A percentile compares a stretch with the other conserved stretches of the same genome.
Conservation (phyloP, 139 green algal genomes). For the Coelastrella sp. region DNA sequence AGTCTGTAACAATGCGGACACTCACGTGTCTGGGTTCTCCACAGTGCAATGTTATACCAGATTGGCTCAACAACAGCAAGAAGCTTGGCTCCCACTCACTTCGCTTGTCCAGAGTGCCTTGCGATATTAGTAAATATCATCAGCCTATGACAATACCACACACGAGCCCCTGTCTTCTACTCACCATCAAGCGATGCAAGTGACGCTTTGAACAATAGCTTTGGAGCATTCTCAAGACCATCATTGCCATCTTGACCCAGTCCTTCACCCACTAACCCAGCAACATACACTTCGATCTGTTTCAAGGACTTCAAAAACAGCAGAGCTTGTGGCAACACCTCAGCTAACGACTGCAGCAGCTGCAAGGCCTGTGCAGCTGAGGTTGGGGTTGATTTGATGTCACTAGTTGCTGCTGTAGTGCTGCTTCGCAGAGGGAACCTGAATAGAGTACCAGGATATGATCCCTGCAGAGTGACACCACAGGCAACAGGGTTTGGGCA, state of each 20-base stretch:
- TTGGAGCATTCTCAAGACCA: neutral
- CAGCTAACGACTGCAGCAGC: constrained; percentile 32
- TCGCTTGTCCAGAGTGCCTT: too few relatives aligned
- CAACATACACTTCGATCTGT: constrained; percentile 61
- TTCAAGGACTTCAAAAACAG: constrained; percentile 84
- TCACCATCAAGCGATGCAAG: constrained; percentile 23
- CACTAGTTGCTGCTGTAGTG: constrained; percentile 57
- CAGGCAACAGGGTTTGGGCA: too few relatives aligned
- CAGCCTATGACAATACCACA: too few relatives aligned
- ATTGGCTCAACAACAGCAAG: too few relatives aligned
- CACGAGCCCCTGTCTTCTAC: neutral
- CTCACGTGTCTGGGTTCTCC: too few relatives aligned
- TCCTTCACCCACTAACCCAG: neutral
- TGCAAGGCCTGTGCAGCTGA: constrained; percentile 11
- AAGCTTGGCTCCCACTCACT: too few relatives aligned
- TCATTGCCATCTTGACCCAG: neutral
- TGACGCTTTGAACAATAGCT: constrained; percentile 41
- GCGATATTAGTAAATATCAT: too few relatives aligned
- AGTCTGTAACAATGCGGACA: too few relatives aligned
- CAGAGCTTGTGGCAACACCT: constrained; percentile 68
- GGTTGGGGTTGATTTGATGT: constrained; percentile 74
- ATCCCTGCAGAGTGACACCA: constrained; percentile 13
- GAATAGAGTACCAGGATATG: constrained; percentile 81
- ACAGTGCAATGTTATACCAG: too few relatives aligned
- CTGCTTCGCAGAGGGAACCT: constrained; percentile 79